A percentile compares a stretch with the other conserved stretches of the same genome.
Conservation (phyloP, 306 rosid species). For the Canavalia gladiata region DNA sequence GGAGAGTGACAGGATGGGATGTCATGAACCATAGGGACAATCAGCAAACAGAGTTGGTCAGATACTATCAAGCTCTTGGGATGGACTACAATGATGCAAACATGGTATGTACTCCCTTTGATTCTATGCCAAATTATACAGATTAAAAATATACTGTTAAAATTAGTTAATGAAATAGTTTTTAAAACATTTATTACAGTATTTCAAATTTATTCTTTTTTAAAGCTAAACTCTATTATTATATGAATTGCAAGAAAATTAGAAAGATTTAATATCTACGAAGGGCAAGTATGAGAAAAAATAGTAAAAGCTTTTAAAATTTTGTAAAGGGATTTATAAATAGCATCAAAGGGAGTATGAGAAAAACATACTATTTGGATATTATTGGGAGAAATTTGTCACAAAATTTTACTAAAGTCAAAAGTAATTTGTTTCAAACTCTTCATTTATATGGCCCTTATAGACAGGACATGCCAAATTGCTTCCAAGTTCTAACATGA, state of each 20-base stretch:
- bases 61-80: conserved; percentile 62
- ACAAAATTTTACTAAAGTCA: background rate
- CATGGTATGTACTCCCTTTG: conserved; percentile 46
- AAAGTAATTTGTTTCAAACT: background rate
- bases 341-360: too few species aligned
- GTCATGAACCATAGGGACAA: conserved; percentile 47
- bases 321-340: too few species aligned
- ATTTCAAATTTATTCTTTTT: too few species aligned
- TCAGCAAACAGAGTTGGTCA: conserved; percentile 53
- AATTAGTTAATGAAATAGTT: too few species aligned
- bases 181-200: too few species aligned
- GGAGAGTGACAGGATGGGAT: conserved; percentile 67
- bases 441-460: background rate
- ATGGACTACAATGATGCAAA: conserved; percentile 65
- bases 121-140: too few species aligned
- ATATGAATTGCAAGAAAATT: too few species aligned
- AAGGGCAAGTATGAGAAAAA: too few species aligned
- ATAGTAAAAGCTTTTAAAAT: too few species aligned
- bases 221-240: too few species aligned
- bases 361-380: background rate
- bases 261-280: too few species aligned
- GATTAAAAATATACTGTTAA: too few species aligned
- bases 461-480: background rate
- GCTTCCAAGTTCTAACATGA: background rate
- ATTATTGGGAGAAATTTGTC: background rate